Conservation (phyloP, 208 protist species). For the Crithidia fasciculata region DNA sequence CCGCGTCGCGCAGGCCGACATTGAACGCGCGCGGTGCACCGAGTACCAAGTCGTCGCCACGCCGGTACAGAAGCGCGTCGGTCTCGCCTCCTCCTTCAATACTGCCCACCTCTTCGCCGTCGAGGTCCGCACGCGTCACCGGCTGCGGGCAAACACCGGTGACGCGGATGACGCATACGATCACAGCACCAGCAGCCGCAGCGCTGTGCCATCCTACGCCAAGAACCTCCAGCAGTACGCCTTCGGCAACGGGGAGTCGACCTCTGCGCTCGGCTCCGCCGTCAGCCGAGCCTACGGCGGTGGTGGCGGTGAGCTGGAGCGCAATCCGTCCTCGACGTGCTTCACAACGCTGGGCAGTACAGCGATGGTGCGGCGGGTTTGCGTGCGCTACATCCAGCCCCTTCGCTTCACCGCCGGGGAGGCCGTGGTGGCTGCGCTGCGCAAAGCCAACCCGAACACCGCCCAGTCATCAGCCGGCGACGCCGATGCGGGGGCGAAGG, state of each 20-base stretch:
- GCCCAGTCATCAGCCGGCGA: background rate
- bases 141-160: background rate
- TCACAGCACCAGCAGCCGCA: background rate
- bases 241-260: background rate
- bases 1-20: slow-evolving; percentile 18
- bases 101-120: slow-evolving; percentile 8
- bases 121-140: slow-evolving; percentile 19
- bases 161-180: background rate
- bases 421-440: background rate
- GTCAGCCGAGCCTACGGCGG: slow-evolving; percentile 7
- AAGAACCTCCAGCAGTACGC: slow-evolving; percentile 14
- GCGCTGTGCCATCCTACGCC: slow-evolving; percentile 10
- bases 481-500: background rate
- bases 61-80: slow-evolving; percentile 14
- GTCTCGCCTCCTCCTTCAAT: slow-evolving; percentile 17
- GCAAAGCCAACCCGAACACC: background rate
- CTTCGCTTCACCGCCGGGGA: slow-evolving; percentile 16
- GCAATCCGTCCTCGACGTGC: slow-evolving; percentile 10
- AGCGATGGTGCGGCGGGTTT: slow-evolving; percentile 14
- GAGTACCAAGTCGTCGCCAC: slow-evolving; percentile 26
- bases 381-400: slow-evolving; percentile 13
- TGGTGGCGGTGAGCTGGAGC: slow-evolving; percentile 6
- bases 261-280: slow-evolving; percentile 8
- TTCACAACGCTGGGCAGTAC: slow-evolving; percentile 16
- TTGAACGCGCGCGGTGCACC: slow-evolving; percentile 17